Conservation (phyloP, 495 filamentous ascomycete species). For the Pyronema omphalodes region DNA sequence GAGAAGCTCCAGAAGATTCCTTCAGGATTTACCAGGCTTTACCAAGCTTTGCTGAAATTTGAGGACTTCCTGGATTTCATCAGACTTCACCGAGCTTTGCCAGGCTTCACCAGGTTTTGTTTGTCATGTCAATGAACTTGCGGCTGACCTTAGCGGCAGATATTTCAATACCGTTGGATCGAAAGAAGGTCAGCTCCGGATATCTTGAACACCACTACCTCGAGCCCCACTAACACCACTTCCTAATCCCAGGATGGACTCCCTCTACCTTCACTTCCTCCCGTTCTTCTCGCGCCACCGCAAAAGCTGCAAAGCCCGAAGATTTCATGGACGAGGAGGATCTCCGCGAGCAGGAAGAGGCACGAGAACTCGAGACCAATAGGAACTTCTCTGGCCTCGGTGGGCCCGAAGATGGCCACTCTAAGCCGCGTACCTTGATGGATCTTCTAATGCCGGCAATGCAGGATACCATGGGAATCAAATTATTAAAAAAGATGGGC, state of each 20-base stretch:
- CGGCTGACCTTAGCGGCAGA: slow-evolving; percentile 27
- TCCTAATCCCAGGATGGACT: slow-evolving; percentile 45
- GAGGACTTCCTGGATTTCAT: no score
- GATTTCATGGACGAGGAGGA: slow-evolving; percentile 99
- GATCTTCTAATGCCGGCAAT: slow-evolving; percentile 49
- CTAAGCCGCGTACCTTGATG: slow-evolving; percentile 37
- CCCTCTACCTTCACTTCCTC: slow-evolving; percentile 85
- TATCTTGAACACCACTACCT: background rate
- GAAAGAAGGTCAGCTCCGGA: slow-evolving; percentile 46
- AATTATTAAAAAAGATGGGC: slow-evolving; percentile 80
- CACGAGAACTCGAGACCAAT: slow-evolving; percentile 49
- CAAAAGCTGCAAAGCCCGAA: slow-evolving; percentile 47
- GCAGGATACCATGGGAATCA: slow-evolving; percentile 79
- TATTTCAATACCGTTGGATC: slow-evolving; percentile 97
- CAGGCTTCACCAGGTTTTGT: slow-evolving; percentile 10
- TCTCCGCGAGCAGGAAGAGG: slow-evolving; percentile 67
- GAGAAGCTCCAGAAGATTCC: no score
- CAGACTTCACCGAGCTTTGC: no score
- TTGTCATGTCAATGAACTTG: slow-evolving; percentile 6
- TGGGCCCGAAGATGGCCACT: slow-evolving; percentile 36
- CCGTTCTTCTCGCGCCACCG: slow-evolving; percentile 55
- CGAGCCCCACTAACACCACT: background rate
- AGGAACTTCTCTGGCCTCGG: slow-evolving; percentile 62
- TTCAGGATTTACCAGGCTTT: no score
- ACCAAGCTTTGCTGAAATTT: no score